Conservation (phyloP, 73 alveolate species). For the Paramecium caudatum region DNA sequence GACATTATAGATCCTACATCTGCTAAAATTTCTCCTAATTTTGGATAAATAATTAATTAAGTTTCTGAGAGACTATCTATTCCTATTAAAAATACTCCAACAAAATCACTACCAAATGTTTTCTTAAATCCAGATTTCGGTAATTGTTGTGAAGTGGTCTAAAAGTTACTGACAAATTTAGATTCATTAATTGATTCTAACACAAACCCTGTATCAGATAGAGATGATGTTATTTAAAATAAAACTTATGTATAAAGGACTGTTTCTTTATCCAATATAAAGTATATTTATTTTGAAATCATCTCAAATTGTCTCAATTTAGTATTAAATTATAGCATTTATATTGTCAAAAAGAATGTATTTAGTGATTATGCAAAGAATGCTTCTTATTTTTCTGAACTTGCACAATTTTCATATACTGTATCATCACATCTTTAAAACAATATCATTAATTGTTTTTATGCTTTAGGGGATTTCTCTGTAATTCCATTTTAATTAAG, state of each 20-base stretch:
- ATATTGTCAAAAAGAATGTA: not conserved
- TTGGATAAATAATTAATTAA: constrained; percentile 17
- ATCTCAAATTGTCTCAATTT: constrained; percentile 15
- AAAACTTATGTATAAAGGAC: not conserved
- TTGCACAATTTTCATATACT: constrained; percentile 12
- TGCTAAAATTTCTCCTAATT: constrained; percentile 62
- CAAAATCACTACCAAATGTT: not conserved
- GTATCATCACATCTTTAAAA: not conserved
- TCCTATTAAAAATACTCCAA: not conserved
- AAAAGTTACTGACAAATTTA: constrained; percentile 8
- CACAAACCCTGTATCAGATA: constrained; percentile 34
- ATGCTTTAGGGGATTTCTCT: not conserved
- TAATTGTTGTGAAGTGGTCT: not conserved
- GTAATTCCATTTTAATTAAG: constrained; percentile 7
- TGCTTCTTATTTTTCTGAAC: not conserved
- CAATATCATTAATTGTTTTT: constrained; percentile 4
- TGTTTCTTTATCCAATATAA: constrained; percentile 12
- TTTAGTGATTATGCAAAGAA: not conserved
- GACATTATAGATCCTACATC: constrained; percentile 57
- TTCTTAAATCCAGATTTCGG: not conserved
- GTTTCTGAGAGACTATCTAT: constrained; percentile 19
- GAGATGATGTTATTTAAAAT: not conserved
- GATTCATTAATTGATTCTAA: constrained; percentile 10
- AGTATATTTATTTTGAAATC: constrained; percentile 5
- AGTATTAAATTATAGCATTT: constrained; percentile 6